Conservation (phyloP, 2,329 filamentous ascomycete species). For the Penicillium sclerotigenum region DNA sequence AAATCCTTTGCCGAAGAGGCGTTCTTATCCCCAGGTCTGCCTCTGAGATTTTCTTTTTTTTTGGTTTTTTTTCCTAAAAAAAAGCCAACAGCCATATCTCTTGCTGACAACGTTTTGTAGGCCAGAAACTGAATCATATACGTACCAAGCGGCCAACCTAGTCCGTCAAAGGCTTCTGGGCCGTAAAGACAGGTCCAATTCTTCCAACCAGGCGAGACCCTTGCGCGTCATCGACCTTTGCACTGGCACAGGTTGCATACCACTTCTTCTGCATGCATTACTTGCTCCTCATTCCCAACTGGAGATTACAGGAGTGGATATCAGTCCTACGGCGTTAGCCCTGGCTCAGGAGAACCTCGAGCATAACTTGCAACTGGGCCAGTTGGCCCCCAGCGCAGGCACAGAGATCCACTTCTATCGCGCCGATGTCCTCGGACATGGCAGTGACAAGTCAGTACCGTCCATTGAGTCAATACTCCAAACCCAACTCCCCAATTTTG, state of each 20-base stretch:
- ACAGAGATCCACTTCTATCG: slow-evolving; percentile 47
- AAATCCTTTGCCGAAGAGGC: slow-evolving; percentile 70
- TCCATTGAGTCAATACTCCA: slow-evolving; percentile 16
- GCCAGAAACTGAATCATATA: slow-evolving; percentile 70
- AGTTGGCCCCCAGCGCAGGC: slow-evolving; percentile 25
- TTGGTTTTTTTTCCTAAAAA: neutral
- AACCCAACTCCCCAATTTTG: neutral
- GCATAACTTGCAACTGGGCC: slow-evolving; percentile 46
- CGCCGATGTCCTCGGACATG: slow-evolving; percentile 42
- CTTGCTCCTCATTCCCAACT: slow-evolving; percentile 49
- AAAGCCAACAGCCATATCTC: neutral
- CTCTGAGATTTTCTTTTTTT: neutral
- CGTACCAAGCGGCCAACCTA: slow-evolving; percentile 52
- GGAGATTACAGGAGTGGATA: slow-evolving; percentile 67
- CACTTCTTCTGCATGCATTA: slow-evolving; percentile 68
- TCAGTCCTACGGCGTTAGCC: slow-evolving; percentile 62
- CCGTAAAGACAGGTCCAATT: neutral
- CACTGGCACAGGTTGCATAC: slow-evolving; percentile 87
- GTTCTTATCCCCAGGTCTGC: slow-evolving; percentile 75
- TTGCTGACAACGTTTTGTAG: slow-evolving; percentile 29
- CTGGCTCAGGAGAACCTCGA: slow-evolving; percentile 64
- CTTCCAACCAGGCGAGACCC: slow-evolving; percentile 10
- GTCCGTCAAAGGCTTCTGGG: slow-evolving; percentile 30
- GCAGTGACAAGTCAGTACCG: neutral
- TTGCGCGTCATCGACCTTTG: slow-evolving; percentile 78